phyloP scores from a whole-genome alignment of 73 alveolate genomes.

The Loxodes magnus region DNA sequence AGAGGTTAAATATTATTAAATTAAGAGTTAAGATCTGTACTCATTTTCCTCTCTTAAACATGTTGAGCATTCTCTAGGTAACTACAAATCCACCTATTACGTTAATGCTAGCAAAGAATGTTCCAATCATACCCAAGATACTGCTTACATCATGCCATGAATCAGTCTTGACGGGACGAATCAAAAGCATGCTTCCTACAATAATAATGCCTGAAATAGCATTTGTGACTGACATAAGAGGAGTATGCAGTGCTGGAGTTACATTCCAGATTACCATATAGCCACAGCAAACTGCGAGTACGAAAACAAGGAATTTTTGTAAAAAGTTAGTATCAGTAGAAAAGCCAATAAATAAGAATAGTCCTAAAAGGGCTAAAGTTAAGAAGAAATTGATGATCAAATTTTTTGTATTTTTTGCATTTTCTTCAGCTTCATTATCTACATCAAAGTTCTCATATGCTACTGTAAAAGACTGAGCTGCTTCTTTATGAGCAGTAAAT shows the following conservation, averaged over 20 bases:
- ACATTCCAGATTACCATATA: constrained; percentile 75
- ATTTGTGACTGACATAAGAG: constrained; percentile 73
- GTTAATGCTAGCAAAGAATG: constrained; percentile 18
- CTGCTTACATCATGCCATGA: not conserved
- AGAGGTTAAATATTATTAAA: too few species aligned
- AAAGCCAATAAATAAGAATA: too few species aligned
- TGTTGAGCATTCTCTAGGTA: constrained; percentile 17
- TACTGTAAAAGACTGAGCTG: too few species aligned
- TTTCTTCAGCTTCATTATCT: too few species aligned
- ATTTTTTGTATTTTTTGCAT: too few species aligned
- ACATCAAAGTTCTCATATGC: too few species aligned
- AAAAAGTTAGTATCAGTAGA: not conserved
- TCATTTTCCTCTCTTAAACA: constrained; percentile 21
- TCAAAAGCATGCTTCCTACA: constrained; percentile 2
- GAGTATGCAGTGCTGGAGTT: constrained; percentile 69
- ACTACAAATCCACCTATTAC: constrained; percentile 40
- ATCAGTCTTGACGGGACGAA: not conserved
- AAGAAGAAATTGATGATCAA: too few species aligned
- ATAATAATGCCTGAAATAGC: constrained; percentile 62
- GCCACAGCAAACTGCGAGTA: constrained; percentile 17
- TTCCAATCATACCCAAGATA: not conserved
- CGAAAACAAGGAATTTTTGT: not conserved
- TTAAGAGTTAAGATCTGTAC: too few species aligned
- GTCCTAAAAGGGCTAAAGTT: too few species aligned
- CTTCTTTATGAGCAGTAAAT: too few species aligned